Percentiles rank a stretch among this genome's conserved stretches.
phyloP scores from a whole-genome alignment of 2,329 filamentous ascomycete species.

The Monosporascus sp. region DNA sequence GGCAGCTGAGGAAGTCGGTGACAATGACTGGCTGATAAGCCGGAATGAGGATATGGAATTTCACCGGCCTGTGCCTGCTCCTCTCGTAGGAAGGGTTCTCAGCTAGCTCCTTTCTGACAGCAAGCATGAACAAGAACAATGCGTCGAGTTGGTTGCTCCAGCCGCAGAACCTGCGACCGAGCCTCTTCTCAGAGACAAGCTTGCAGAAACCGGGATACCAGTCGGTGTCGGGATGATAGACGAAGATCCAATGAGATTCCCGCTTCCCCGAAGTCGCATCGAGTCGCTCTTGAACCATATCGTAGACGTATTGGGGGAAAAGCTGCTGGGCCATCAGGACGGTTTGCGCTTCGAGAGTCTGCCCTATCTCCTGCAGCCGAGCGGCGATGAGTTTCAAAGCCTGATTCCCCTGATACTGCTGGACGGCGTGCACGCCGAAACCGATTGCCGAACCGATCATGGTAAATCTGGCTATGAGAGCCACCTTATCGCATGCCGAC shows the following conservation, averaged over 20 bases:
- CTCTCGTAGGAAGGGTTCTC: conserved; percentile 12
- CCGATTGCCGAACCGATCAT: conserved; percentile 24
- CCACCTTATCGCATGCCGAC: conserved; percentile 27
- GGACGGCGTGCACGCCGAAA: conserved; percentile 29
- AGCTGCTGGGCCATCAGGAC: conserved; percentile 31
- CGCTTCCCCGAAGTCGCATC: conserved; percentile 26
- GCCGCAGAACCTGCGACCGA: conserved; percentile 29
- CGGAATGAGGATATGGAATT: conserved; percentile 31
- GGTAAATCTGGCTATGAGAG: conserved; percentile 26
- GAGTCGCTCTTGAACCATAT: conserved; percentile 31
- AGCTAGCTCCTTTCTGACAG: conserved; percentile 20
- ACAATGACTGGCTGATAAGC: conserved; percentile 32
- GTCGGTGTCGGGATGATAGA: conserved; percentile 34
- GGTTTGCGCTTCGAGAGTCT: conserved; percentile 28
- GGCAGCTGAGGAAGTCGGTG: conserved; percentile 27
- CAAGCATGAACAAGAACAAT: conserved; percentile 32
- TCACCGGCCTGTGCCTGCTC: conserved; percentile 17
- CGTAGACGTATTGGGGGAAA: conserved; percentile 30
- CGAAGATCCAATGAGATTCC: conserved; percentile 31
- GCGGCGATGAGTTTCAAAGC: conserved; percentile 30
- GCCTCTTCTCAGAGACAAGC: conserved; percentile 25
- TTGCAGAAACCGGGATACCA: conserved; percentile 35
- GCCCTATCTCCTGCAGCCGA: conserved; percentile 28
- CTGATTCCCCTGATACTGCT: conserved; percentile 30
- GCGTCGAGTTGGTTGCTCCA: conserved; percentile 34